Evolutionary conservation across 2,329 filamentous ascomycete species (phyloP), one percentile per base, ranked within the genome.

Genomic region (Aurifilum marmelostoma): DNA sequence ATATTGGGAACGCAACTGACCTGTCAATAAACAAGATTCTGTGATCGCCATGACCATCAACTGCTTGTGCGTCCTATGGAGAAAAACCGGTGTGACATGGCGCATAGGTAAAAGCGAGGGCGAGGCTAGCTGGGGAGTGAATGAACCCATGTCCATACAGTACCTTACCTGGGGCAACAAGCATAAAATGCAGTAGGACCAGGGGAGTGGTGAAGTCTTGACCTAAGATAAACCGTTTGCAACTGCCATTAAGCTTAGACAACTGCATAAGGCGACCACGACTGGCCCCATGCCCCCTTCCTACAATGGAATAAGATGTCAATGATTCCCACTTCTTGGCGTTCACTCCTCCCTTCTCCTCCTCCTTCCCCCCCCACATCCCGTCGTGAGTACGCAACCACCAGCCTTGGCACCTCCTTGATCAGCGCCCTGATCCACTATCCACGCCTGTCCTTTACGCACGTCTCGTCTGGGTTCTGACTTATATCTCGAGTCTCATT

Each of bases 341-440:
- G 41, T 18, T 18, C 16, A 47, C 18, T 47, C 18, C 32, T 12
- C 18, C 58, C 9, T n/a, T 24, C 34, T 24, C 29, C 34, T n/a
- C 11, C 37, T 12, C 7, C 37, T n/a, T n/a, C n/a, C n/a, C n/a
- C 32, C 37, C 32, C 39, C 59, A 41, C 32, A 27, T 41, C 59
- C 34, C n/a, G 32, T 6, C 34, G 27, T 9, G 27, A 18, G 27
- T 29, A 56, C 27, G 52, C 52, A 56, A 56, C 47, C 24, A 47
- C 43, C 52, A 29, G 52, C 52, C 52, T 56, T 56, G 52, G 52
- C 52, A 56, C 52, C 52, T 56, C 52, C 52, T 56, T 62, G 59
- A 62, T 41, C 59, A 62, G n/a, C 39, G 27, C 34, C 21, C 37
- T 34, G 27, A 32, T 32, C 43, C 43, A 47, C 43, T 24, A 29